phyloP scores from a whole-genome alignment of 345 rosid species.

The Ricinus communis region DNA sequence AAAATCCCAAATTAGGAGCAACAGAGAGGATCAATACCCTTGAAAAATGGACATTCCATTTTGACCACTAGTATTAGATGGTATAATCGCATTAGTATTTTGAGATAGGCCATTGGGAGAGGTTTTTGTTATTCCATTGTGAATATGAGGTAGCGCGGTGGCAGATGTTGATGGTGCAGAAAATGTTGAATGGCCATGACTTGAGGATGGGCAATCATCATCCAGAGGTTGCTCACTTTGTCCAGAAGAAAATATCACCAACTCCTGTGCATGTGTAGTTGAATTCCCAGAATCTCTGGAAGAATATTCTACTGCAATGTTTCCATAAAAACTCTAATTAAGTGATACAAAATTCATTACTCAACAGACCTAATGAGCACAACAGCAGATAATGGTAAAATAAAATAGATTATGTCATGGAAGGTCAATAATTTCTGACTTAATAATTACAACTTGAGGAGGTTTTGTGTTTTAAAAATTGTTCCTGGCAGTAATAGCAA shows the following conservation, averaged over 20 bases:
- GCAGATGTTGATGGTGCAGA: conserved; percentile 53
- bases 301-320: conserved; percentile 50
- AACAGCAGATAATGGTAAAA: not conserved
- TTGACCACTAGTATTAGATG: conserved; percentile 39
- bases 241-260: conserved; percentile 48
- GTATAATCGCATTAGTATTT: conserved; percentile 41
- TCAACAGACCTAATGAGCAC: not conserved
- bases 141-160: conserved; percentile 28
- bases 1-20: conserved; percentile 11
- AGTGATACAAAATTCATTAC: not conserved
- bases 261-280: conserved; percentile 46
- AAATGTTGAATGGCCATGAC: conserved; percentile 41
- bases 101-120: conserved; percentile 42
- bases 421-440: not conserved
- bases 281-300: conserved; percentile 48
- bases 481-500: not conserved
- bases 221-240: conserved; percentile 31
- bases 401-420: not conserved
- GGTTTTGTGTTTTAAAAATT: not conserved
- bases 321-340: conserved; percentile 4
- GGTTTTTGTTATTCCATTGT: conserved; percentile 29
- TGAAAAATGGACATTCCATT: conserved; percentile 74
- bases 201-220: conserved; percentile 34
- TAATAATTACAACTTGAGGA: not conserved
- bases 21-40: conserved; percentile 50